phyloP scores from a whole-genome alignment of 768 basidiomycete species.

The Leccinum uliginosum region DNA sequence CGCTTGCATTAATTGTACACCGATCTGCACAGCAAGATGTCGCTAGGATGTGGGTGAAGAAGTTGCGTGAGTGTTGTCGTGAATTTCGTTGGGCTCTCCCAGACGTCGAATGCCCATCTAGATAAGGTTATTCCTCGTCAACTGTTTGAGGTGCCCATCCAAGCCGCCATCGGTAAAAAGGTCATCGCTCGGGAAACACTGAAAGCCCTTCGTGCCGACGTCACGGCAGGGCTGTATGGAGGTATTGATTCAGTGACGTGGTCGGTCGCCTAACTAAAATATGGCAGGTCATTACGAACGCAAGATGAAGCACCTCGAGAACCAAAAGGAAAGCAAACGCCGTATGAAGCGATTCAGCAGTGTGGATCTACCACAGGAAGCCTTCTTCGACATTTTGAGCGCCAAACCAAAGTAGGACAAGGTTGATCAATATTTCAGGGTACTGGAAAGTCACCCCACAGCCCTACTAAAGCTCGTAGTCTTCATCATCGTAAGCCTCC shows the following conservation, averaged over 20 bases:
- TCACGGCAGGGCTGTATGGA: conserved; percentile 92
- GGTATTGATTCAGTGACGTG: conserved; percentile 36
- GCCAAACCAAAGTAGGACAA: conserved; percentile 38
- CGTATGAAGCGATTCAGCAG: conserved; percentile 84
- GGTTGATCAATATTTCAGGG: not conserved
- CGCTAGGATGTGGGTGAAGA: conserved; percentile 84
- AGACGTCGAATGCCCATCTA: conserved; percentile 24
- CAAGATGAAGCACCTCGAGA: conserved; percentile 82
- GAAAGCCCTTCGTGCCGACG: conserved; percentile 82
- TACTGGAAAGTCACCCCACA: not conserved
- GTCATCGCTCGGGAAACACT: conserved; percentile 88
- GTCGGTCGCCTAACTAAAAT: not conserved
- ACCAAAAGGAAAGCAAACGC: conserved; percentile 92
- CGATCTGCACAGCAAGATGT: conserved; percentile 69
- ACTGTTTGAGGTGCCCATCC: conserved; percentile 92
- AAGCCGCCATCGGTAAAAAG: conserved; percentile 84
- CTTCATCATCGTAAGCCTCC: conserved; percentile 94
- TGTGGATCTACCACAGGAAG: conserved; percentile 91
- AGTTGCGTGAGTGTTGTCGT: conserved; percentile 64
- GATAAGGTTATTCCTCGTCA: conserved; percentile 92
- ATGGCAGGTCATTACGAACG: conserved; percentile 79
- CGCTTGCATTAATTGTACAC: conserved; percentile 89
- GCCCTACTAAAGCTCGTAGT: conserved; percentile 56
- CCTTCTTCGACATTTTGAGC: conserved; percentile 88
- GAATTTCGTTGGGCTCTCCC: not conserved